A percentile compares a stretch with the other conserved stretches of the same genome.
These are phyloP conservation scores for Nymphaea thermarum DNA, from an alignment of 164 flowering plant genomes.

Conservation along the genomic window DNA sequence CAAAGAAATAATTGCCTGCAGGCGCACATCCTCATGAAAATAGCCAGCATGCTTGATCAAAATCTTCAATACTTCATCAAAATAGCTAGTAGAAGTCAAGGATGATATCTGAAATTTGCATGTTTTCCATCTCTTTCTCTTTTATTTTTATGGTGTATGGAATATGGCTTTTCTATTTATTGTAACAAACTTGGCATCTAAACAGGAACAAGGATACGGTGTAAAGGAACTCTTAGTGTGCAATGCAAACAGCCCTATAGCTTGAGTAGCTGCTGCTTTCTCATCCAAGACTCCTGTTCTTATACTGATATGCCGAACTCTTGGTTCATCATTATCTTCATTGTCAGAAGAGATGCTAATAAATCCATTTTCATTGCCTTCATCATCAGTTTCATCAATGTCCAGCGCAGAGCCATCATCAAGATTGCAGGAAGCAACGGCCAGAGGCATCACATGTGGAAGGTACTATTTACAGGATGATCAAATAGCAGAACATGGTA, in stretches of 20 bases:
- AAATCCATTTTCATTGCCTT: constrained; percentile 62
- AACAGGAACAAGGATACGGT: constrained; percentile 66
- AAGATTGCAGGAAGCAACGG: constrained; percentile 86
- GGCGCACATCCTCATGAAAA: constrained; percentile 98
- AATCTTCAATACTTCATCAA: constrained; percentile 85
- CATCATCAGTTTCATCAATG: constrained; percentile 76
- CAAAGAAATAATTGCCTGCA: constrained; percentile 71
- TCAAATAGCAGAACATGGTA: neutral
- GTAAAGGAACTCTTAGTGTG: constrained; percentile 73
- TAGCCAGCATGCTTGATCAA: constrained; percentile 61
- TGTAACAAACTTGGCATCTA: neutral
- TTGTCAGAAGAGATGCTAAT: constrained; percentile 96
- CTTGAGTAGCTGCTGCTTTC: constrained; percentile 99
- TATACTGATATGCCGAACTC: constrained; percentile 86
- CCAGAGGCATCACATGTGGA: constrained; percentile 87
- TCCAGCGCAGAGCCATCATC: constrained; percentile 95
- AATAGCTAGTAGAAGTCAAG: constrained; percentile 45
- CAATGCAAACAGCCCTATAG: constrained; percentile 79
- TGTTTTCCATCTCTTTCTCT: neutral
- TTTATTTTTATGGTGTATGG: too few species aligned
- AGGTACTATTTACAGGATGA: constrained; percentile 43
- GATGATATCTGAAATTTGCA: constrained; percentile 4
- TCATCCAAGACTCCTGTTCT: constrained; percentile 98
- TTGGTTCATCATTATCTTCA: constrained; percentile 90
- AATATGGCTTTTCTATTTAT: too few species aligned